Evolutionary conservation across 495 filamentous ascomycete genomes (phyloP).

Genomic region (Cairneyella variabilis): DNA sequence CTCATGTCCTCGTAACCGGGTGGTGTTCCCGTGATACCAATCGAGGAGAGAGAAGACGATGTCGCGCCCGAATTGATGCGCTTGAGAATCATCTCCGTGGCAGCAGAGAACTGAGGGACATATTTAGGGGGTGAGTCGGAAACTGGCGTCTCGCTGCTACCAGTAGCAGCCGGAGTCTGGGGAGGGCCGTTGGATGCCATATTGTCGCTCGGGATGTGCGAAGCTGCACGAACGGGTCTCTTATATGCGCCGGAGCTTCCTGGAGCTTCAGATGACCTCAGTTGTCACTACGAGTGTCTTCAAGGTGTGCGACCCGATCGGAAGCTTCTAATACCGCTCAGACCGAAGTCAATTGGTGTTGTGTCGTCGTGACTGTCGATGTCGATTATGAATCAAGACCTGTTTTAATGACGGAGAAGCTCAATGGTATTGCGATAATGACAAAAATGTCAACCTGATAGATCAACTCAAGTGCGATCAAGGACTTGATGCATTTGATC

Average conservation of each 20-base stretch:
- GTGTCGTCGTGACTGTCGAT: too few relatives aligned
- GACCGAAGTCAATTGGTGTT: too few relatives aligned
- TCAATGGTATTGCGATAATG: conserved; percentile 13
- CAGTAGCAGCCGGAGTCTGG: conserved; percentile 6
- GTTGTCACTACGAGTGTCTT: not conserved
- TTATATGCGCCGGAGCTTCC: conserved; percentile 19
- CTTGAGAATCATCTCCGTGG: conserved; percentile 55
- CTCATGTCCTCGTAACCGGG: conserved; percentile 44
- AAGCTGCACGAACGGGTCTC: not conserved
- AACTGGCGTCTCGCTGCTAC: conserved; percentile 12
- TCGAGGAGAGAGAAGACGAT: conserved; percentile 22
- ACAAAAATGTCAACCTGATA: not conserved
- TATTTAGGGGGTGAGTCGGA: conserved; percentile 24
- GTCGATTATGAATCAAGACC: too few relatives aligned
- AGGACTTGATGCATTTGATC: not conserved
- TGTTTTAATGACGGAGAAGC: conserved; percentile 1
- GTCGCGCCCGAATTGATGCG: conserved; percentile 36
- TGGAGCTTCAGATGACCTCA: not conserved
- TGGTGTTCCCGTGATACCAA: conserved; percentile 29
- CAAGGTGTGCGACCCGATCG: not conserved
- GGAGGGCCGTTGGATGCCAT: conserved; percentile 16
- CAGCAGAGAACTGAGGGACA: conserved; percentile 47
- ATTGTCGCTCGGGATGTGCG: not conserved
- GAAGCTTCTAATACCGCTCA: too few relatives aligned
- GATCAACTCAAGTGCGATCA: not conserved